Conservation (phyloP, 345 rosid species). For the Alliaria petiolata region DNA sequence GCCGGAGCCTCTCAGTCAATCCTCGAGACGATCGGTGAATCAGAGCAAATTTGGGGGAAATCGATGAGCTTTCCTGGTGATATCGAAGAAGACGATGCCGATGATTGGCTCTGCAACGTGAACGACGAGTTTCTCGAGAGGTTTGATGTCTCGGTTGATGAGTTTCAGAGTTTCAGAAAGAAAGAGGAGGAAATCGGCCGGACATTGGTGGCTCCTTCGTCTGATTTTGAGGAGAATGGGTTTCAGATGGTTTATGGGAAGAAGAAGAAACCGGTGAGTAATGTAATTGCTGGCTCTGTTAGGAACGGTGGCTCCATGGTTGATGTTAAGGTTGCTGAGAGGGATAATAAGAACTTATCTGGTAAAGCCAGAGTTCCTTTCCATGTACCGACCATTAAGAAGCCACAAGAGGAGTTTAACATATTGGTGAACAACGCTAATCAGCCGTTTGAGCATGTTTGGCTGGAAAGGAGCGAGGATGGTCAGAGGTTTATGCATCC, state of each 20-base stretch:
- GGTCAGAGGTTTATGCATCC: slow-evolving; percentile 68
- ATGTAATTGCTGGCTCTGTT: slow-evolving; percentile 14
- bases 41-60: slow-evolving; percentile 33
- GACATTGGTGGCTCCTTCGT: not conserved
- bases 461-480: slow-evolving; percentile 80
- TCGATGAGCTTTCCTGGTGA: slow-evolving; percentile 42
- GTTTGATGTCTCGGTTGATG: slow-evolving; percentile 57
- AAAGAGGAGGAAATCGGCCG: slow-evolving; percentile 49
- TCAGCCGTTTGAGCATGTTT: slow-evolving; percentile 84
- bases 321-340: slow-evolving; percentile 58
- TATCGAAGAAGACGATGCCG: slow-evolving; percentile 49
- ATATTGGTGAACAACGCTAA: slow-evolving; percentile 72
- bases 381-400: slow-evolving; percentile 73
- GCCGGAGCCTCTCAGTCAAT: slow-evolving; percentile 43
- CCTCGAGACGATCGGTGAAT: slow-evolving; percentile 56
- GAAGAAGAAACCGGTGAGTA: slow-evolving; percentile 45
- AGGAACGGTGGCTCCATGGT: not conserved
- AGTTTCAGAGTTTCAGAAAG: slow-evolving; percentile 41
- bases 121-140: slow-evolving; percentile 72
- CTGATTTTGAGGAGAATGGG: slow-evolving; percentile 37
- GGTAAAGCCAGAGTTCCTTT: slow-evolving; percentile 71
- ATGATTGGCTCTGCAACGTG: slow-evolving; percentile 63
- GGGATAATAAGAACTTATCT: slow-evolving; percentile 37
- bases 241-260: slow-evolving; percentile 74
- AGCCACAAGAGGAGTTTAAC: slow-evolving; percentile 73